These are phyloP conservation scores for Kuraishia capsulata DNA, from an alignment of 805 yeast genomes.

Conservation along the genomic window DNA sequence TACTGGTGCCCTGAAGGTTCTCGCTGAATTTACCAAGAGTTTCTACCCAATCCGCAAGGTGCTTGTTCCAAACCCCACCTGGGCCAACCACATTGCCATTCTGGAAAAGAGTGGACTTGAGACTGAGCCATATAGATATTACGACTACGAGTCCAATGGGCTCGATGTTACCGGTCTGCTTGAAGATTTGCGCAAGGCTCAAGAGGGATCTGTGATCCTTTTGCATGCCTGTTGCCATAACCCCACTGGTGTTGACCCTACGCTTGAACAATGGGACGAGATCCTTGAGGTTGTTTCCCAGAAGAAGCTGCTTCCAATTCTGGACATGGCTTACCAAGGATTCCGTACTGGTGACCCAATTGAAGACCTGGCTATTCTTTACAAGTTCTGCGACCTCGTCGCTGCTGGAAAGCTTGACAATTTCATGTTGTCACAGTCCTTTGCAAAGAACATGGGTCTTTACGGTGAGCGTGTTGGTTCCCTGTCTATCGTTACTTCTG, in stretches of 20 bases:
- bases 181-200: constrained; percentile 43
- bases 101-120: constrained; percentile 65
- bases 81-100: constrained; percentile 89
- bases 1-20: constrained; percentile 86
- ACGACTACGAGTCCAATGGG: constrained; percentile 49
- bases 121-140: constrained; percentile 60
- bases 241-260: constrained; percentile 94
- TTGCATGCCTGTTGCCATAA: constrained; percentile 96
- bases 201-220: constrained; percentile 55
- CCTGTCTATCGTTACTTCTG: constrained; percentile 51
- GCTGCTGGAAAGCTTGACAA: constrained; percentile 42
- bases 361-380: constrained; percentile 49
- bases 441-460: constrained; percentile 91
- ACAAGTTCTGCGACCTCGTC: constrained; percentile 28
- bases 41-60: constrained; percentile 50
- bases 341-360: constrained; percentile 80
- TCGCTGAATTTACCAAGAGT: constrained; percentile 64
- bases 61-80: constrained; percentile 79
- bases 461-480: constrained; percentile 96
- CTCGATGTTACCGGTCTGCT: constrained; percentile 61
- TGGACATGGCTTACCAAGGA: constrained; percentile 95
- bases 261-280: constrained; percentile 68
- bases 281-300: constrained; percentile 55
- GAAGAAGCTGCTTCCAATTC: constrained; percentile 63
- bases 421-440: constrained; percentile 73